Evolutionary conservation across 1,284 basidiomycete species (phyloP).

Genomic region (Trametes hirsuta): DNA sequence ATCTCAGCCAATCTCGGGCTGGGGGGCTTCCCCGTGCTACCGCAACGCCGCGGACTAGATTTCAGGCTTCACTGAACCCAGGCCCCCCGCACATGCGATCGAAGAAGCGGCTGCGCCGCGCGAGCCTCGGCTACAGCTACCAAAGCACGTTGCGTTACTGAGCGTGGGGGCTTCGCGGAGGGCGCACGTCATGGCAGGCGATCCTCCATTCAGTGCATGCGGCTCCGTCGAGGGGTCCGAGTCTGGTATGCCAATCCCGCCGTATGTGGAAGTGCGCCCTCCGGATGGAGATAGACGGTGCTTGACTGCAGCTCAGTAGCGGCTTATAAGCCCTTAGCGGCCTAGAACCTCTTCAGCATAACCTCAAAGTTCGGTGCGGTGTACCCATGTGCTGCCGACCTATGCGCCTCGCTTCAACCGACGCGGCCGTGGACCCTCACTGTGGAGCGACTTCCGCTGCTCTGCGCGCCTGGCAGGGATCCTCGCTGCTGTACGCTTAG

Average conservation of each 20-base stretch:
- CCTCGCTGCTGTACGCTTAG: no score
- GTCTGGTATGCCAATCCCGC: constrained; percentile 2
- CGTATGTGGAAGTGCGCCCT: not conserved
- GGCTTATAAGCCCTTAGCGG: no score
- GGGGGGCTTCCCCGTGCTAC: not conserved
- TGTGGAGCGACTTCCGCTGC: not conserved
- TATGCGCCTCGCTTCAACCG: no score
- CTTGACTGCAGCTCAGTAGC: not conserved
- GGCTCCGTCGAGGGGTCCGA: constrained; percentile 1
- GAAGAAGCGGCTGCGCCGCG: not conserved
- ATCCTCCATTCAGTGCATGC: constrained; percentile 1
- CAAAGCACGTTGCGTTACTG: no score
- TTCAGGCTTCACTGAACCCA: not conserved
- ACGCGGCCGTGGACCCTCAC: not conserved
- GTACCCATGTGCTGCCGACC: no score
- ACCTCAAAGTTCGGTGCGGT: no score
- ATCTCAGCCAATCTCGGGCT: constrained; percentile 10
- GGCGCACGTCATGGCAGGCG: not conserved
- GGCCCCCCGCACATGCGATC: not conserved
- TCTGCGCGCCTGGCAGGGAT: not conserved
- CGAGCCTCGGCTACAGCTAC: no score
- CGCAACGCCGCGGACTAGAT: constrained; percentile 9
- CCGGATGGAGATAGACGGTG: constrained; percentile 1
- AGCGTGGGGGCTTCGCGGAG: not conserved
- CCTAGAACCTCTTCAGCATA: no score